These are phyloP conservation scores for Phylloporus arenicola DNA, from an alignment of 768 basidiomycete species.

Conservation along the genomic window DNA sequence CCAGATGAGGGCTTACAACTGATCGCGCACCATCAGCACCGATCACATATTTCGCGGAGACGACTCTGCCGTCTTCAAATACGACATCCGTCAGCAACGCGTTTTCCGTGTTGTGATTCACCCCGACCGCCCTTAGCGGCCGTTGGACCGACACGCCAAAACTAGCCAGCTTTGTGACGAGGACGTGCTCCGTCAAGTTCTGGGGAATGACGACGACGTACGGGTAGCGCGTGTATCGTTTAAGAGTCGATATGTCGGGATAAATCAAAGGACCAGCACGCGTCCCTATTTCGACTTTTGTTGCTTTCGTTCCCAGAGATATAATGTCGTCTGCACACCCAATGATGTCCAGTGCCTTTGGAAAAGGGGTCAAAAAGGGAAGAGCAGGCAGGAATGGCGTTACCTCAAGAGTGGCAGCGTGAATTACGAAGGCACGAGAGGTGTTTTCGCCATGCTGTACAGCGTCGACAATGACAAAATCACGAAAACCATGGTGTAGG, in stretches of 20 bases:
- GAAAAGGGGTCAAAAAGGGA: conserved; percentile 26
- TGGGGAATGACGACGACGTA: conserved; percentile 43
- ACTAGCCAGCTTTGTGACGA: conserved; percentile 31
- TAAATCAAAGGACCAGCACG: conserved; percentile 25
- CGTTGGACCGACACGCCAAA: conserved; percentile 33
- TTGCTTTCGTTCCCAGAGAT: conserved; percentile 32
- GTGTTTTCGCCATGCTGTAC: conserved; percentile 30
- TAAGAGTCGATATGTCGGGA: conserved; percentile 33
- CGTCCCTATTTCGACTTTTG: conserved; percentile 26
- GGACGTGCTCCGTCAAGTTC: conserved; percentile 39
- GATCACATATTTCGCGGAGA: conserved; percentile 44
- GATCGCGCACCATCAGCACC: conserved; percentile 45
- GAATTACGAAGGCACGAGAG: conserved; percentile 45
- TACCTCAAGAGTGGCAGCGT: conserved; percentile 55
- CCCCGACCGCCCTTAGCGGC: conserved; percentile 35
- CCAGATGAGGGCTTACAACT: neutral
- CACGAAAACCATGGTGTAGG: conserved; percentile 34
- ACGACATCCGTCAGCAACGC: conserved; percentile 32
- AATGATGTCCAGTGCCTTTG: conserved; percentile 42
- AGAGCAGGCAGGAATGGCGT: neutral
- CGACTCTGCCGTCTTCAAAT: conserved; percentile 43
- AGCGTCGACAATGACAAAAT: conserved; percentile 44
- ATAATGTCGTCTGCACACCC: conserved; percentile 38
- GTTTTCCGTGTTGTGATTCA: conserved; percentile 31
- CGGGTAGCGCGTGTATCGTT: conserved; percentile 40